Conservation (phyloP, 1,139 yeast species). For the Meyerozyma sp. region DNA sequence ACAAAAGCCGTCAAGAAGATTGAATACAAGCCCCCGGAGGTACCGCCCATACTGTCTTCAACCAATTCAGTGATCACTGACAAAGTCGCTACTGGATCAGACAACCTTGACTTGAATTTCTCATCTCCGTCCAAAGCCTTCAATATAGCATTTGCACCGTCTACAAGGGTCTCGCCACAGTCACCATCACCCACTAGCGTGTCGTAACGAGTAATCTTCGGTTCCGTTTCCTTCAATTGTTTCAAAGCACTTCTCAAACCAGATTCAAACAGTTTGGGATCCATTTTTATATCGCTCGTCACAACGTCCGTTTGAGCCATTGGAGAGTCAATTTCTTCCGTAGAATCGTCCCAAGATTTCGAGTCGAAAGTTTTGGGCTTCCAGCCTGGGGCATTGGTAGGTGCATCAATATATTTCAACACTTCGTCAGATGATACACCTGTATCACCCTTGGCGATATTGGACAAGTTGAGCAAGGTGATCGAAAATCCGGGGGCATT, state of each 20-base stretch:
- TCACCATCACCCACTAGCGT: conserved; percentile 96
- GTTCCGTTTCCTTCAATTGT: conserved; percentile 54
- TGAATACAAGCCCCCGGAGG: conserved; percentile 90
- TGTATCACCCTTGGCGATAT: conserved; percentile 29
- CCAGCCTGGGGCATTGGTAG: conserved; percentile 85
- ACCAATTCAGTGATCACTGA: conserved; percentile 52
- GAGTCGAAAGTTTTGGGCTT: conserved; percentile 33
- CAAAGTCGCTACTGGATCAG: conserved; percentile 48
- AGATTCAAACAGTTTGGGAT: conserved; percentile 31
- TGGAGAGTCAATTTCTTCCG: conserved; percentile 22
- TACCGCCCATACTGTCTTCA: conserved; percentile 93
- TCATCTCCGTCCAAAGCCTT: conserved; percentile 42
- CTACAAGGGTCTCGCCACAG: conserved; percentile 86
- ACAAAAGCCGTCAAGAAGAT: conserved; percentile 69
- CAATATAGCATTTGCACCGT: conserved; percentile 73
- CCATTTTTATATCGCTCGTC: conserved; percentile 35
- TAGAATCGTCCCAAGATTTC: conserved; percentile 19
- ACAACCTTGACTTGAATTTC: conserved; percentile 38
- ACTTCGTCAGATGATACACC: conserved; percentile 22
- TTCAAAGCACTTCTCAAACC: conserved; percentile 47
- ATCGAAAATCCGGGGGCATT: conserved; percentile 90
- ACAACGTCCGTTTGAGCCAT: conserved; percentile 20
- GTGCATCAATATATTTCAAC: conserved; percentile 54
- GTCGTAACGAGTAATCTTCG: conserved; percentile 78
- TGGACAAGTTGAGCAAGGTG: conserved; percentile 64